These are phyloP conservation scores for Ascoidea rubescens DNA, from an alignment of 805 yeast genomes.

Conservation along the genomic window DNA sequence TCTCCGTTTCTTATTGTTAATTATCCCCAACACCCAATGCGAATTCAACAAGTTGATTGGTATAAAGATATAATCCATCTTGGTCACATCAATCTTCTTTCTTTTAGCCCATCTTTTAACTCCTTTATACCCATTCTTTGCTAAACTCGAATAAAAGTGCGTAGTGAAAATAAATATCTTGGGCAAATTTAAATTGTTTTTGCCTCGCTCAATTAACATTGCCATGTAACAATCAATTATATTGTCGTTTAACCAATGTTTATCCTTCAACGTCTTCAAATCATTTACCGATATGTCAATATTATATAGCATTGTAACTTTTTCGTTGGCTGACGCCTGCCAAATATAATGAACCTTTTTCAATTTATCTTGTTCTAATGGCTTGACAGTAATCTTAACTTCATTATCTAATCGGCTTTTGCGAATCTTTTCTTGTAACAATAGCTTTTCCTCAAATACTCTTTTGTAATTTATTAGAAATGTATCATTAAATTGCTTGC, in stretches of 20 bases:
- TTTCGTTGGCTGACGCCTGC: not conserved
- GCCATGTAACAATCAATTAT: conserved; percentile 73
- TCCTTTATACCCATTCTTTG: conserved; percentile 62
- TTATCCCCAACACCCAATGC: conserved; percentile 86
- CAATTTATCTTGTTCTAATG: not conserved
- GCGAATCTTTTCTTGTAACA: not conserved
- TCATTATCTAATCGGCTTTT: not conserved
- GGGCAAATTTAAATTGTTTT: conserved; percentile 20
- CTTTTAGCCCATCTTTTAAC: conserved; percentile 78
- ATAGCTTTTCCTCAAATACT: not conserved
- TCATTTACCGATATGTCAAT: conserved; percentile 59
- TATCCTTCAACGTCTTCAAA: conserved; percentile 52
- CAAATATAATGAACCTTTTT: not conserved
- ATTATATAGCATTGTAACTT: conserved; percentile 17
- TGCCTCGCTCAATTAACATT: conserved; percentile 31
- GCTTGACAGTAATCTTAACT: not conserved
- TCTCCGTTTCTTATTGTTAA: conserved; percentile 44
- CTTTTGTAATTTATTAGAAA: too few species aligned
- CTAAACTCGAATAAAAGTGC: conserved; percentile 68
- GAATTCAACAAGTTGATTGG: conserved; percentile 77
- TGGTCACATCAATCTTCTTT: conserved; percentile 50
- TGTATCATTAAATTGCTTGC: not conserved
- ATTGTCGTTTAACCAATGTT: conserved; percentile 83
- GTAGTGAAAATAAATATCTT: conserved; percentile 67
- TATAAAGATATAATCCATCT: conserved; percentile 52